Base-by-base conservation (phyloP, 2,329 filamentous ascomycete species). In the Ustulina deusta region DNA sequence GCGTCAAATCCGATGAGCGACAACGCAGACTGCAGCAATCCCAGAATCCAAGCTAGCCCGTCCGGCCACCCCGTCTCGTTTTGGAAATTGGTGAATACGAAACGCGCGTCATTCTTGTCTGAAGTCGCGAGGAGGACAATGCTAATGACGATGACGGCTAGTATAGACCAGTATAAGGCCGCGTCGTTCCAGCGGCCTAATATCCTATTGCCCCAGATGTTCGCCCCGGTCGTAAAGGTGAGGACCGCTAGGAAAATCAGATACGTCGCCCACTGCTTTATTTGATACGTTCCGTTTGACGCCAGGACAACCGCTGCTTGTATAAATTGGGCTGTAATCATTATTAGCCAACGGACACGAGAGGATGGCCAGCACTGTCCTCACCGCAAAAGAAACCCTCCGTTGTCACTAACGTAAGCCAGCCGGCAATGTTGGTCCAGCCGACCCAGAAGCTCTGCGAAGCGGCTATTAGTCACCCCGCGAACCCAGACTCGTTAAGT, bases 51-150 rank as follows among this genome's bases (percentile, higher is more conserved):
- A 0, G 83, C 77, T 17, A 84, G 74, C 0, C 83, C 83, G 56
- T 83, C 80, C 1, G 79, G 75, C 83, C 83, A 85, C 2, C 81
- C 81, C 1, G 80, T 82, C 38, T 79, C 77, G 69, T 85, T 85
- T n/a, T 74, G 72, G 60, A 83, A 84, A 13, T 80, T 75, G 6
- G 79, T 74, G 64, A 84, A 85, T 11, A 84, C 82, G 66, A 79
- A 84, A 15, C 74, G 69, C 7, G 81, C 80, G 38, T 77, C 74
- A 7, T 81, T 82, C 54, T 86, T 83, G 49, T 71, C 65, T 1
- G 78, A 76, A 38, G 79, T 83, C 1, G 79, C 77, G 0, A 84
- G 77, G 1, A 84, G 75, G 6, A 81, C 78, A 61, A 83, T 78
- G 72, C 82, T 80, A 63, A 83, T 80, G n/a, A 83, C 73, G 17